Conservation (phyloP, 495 filamentous ascomycete genomes). For the Annulohypoxylon bovei region DNA sequence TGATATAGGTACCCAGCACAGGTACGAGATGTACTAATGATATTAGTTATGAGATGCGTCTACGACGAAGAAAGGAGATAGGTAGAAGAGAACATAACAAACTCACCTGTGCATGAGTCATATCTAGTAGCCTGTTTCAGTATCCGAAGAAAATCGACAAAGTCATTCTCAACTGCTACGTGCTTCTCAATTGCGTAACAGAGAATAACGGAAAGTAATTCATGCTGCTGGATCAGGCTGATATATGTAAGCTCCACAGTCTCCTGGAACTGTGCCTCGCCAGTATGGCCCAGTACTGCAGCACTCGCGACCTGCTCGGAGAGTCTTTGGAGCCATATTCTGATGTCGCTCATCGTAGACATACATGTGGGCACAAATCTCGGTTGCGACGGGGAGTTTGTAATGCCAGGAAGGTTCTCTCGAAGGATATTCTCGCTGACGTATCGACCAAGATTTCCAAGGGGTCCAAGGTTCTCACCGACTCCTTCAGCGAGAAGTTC, state of each 20-base stretch:
- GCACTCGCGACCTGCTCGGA: constrained; percentile 75
- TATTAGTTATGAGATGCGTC: constrained; percentile 5
- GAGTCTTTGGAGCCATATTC: constrained; percentile 75
- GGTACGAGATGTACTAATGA: constrained; percentile 82
- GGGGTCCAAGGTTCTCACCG: constrained; percentile 48
- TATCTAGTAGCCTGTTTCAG: constrained; percentile 63
- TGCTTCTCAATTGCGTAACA: constrained; percentile 79
- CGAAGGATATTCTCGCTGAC: constrained; percentile 54
- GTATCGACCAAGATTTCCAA: constrained; percentile 48
- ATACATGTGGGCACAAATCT: constrained; percentile 75
- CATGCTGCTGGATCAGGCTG: constrained; percentile 85
- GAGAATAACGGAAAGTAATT: constrained; percentile 80
- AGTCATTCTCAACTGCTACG: constrained; percentile 74
- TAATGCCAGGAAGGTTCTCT: constrained; percentile 40
- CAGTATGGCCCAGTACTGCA: constrained; percentile 70
- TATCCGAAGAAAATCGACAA: constrained; percentile 70
- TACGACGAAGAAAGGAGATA: neutral
- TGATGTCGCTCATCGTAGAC: constrained; percentile 75
- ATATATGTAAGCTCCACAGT: constrained; percentile 75
- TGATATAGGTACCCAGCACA: constrained; percentile 74
- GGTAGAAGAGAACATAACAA: neutral
- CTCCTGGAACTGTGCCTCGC: constrained; percentile 74
- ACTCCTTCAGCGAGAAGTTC: constrained; percentile 52
- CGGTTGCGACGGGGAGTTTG: constrained; percentile 16
- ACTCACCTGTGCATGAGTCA: constrained; percentile 42